Evolutionary conservation across 805 yeast species (phyloP).

Genomic region (Saturnispora mendoncae): DNA sequence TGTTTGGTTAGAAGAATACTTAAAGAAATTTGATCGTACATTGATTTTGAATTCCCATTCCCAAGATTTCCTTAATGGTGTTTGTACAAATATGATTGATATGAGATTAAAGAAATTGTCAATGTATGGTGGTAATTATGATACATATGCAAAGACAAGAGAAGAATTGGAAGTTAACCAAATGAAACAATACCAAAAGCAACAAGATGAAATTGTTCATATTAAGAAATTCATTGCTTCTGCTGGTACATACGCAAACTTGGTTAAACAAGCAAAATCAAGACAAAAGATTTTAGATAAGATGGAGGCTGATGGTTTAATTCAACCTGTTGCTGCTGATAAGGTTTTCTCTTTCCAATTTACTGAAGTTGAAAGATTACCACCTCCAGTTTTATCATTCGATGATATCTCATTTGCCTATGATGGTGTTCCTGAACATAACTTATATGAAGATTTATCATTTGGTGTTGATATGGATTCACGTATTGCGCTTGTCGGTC

Average conservation of each 20-base stretch:
- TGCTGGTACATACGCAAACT: conserved; percentile 98
- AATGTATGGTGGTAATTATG: conserved; percentile 96
- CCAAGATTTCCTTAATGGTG: conserved; percentile 98
- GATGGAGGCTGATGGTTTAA: conserved; percentile 99
- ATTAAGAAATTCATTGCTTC: conserved; percentile 98
- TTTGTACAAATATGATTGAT: conserved; percentile 95
- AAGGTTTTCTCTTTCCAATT: conserved; percentile 90
- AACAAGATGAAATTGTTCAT: conserved; percentile 97
- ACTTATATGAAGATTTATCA: conserved; percentile 81
- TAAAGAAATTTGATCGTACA: conserved; percentile 88
- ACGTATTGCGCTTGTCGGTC: conserved; percentile 95
- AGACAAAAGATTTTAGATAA: conserved; percentile 98
- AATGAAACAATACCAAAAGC: conserved; percentile 94
- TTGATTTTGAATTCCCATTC: conserved; percentile 95
- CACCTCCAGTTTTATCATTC: conserved; percentile 97
- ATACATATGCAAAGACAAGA: conserved; percentile 92
- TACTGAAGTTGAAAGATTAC: conserved; percentile 92
- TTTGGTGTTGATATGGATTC: conserved; percentile 99
- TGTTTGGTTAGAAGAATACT: conserved; percentile 98
- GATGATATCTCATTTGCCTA: conserved; percentile 92
- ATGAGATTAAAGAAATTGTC: conserved; percentile 76
- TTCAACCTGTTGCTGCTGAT: conserved; percentile 87
- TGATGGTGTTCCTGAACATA: conserved; percentile 73
- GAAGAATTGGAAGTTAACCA: conserved; percentile 90
- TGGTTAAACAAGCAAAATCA: conserved; percentile 97